Evolutionary conservation across 805 yeast genomes (phyloP).

Genomic region (Novakomyces olei): DNA sequence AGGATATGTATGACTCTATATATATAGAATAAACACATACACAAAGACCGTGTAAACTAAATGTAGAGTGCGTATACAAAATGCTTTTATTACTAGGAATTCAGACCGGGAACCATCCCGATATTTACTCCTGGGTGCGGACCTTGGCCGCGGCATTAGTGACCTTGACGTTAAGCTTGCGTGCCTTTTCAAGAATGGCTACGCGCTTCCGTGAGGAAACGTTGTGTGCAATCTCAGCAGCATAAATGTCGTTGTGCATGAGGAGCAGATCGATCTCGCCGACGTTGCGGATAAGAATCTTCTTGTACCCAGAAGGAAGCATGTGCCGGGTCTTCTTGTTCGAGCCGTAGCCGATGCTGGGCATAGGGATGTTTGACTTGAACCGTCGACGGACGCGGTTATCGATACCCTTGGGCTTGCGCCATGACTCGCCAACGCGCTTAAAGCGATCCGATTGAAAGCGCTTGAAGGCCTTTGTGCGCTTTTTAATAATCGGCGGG

Average conservation of each 20-base stretch:
- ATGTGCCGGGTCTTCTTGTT: constrained; percentile 95
- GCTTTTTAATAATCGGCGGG: constrained; percentile 99
- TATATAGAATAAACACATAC: not conserved
- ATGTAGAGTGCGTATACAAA: not conserved
- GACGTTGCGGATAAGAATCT: constrained; percentile 77
- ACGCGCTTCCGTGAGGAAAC: constrained; percentile 97
- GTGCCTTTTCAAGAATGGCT: constrained; percentile 86
- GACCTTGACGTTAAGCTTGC: constrained; percentile 94
- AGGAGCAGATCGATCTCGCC: constrained; percentile 85
- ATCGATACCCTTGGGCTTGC: constrained; percentile 99
- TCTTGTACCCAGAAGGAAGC: constrained; percentile 96
- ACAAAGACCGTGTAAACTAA: not conserved
- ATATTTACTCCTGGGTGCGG: constrained; percentile 13
- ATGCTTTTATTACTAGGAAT: not conserved
- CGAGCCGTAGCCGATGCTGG: constrained; percentile 99
- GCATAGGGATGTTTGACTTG: constrained; percentile 98
- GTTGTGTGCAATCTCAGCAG: constrained; percentile 99
- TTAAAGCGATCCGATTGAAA: constrained; percentile 99
- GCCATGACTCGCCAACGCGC: constrained; percentile 98
- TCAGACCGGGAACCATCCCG: not conserved
- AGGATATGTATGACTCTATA: not conserved
- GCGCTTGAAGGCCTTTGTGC: constrained; percentile 97
- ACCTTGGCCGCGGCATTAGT: constrained; percentile 83
- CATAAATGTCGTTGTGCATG: constrained; percentile 94
- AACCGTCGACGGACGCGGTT: constrained; percentile 95